Evolutionary conservation across 1,139 yeast species (phyloP).

Genomic region (Groenewaldozyma sp.): DNA sequence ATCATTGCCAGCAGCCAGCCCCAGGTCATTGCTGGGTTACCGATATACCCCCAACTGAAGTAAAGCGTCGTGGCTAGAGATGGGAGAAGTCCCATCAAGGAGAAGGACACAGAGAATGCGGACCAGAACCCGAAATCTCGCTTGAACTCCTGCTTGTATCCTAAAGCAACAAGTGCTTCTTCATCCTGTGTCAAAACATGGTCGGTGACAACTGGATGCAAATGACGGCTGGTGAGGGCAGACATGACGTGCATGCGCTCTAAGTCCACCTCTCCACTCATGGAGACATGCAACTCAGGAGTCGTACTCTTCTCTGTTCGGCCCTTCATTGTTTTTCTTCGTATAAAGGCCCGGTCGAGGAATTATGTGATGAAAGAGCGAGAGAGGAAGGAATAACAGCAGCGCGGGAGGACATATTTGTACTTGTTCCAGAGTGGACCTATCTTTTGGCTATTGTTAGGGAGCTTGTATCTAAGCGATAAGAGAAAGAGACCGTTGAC

Average conservation of each 20-base stretch:
- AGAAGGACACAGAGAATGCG: constrained; percentile 48
- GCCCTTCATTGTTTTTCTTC: too few species aligned
- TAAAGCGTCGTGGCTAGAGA: constrained; percentile 41
- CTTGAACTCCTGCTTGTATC: constrained; percentile 64
- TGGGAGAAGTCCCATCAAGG: constrained; percentile 64
- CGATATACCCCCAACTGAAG: constrained; percentile 39
- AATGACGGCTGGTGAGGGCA: constrained; percentile 14
- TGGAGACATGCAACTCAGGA: constrained; percentile 12
- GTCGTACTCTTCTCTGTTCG: too few species aligned
- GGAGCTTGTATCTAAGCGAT: too few species aligned
- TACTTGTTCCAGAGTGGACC: too few species aligned
- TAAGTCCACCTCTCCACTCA: constrained; percentile 19
- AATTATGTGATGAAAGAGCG: too few species aligned
- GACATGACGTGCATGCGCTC: constrained; percentile 20
- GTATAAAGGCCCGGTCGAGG: too few species aligned
- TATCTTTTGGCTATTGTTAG: too few species aligned
- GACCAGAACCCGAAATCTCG: constrained; percentile 58
- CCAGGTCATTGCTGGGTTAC: constrained; percentile 54
- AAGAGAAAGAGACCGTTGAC: too few species aligned
- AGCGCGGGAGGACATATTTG: too few species aligned
- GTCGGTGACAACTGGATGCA: constrained; percentile 22
- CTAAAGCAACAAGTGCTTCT: constrained; percentile 31
- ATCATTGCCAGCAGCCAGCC: constrained; percentile 42
- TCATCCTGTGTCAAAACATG: constrained; percentile 13
- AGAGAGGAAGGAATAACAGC: too few species aligned